A percentile compares a stretch with the other conserved stretches of the same genome.
These are phyloP conservation scores for Zygoascus flipseniorum DNA, from an alignment of 805 yeast species.

Conservation along the genomic window DNA sequence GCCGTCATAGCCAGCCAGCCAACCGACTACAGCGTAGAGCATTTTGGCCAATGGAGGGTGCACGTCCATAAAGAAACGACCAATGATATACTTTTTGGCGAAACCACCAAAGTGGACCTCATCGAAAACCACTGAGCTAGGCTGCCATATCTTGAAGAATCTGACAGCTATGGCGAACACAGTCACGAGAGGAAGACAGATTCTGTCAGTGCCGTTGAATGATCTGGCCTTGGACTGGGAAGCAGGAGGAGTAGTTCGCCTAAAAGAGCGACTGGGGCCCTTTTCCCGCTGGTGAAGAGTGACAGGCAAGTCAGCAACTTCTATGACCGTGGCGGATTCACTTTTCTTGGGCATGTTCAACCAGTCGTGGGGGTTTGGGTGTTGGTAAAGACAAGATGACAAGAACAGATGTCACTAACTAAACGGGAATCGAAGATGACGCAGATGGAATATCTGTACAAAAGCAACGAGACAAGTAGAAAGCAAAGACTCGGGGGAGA, in stretches of 20 bases:
- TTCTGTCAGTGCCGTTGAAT: conserved; percentile 11
- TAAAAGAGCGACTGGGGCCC: conserved; percentile 14
- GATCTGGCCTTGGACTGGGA: conserved; percentile 19
- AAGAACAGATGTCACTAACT: not conserved
- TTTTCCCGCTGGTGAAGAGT: not conserved
- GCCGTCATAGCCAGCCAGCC: conserved; percentile 46
- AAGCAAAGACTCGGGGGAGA: too few relatives aligned
- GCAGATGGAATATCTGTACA: not conserved
- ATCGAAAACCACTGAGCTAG: conserved; percentile 81
- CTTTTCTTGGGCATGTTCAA: not conserved
- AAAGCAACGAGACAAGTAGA: too few relatives aligned
- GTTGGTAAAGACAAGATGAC: not conserved
- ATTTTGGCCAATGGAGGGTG: conserved; percentile 67
- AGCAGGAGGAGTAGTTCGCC: conserved; percentile 21
- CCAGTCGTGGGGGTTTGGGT: not conserved
- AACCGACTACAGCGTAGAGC: conserved; percentile 46
- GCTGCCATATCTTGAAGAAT: conserved; percentile 49
- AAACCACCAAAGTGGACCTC: conserved; percentile 97
- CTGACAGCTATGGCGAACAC: conserved; percentile 51
- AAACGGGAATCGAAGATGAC: not conserved
- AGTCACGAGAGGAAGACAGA: conserved; percentile 32
- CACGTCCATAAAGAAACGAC: conserved; percentile 59
- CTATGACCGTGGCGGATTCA: not conserved
- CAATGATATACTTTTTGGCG: conserved; percentile 67
- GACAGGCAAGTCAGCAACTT: not conserved